phyloP scores from a whole-genome alignment of 1,284 basidiomycete species.

The Malassezia yamatoensis region DNA sequence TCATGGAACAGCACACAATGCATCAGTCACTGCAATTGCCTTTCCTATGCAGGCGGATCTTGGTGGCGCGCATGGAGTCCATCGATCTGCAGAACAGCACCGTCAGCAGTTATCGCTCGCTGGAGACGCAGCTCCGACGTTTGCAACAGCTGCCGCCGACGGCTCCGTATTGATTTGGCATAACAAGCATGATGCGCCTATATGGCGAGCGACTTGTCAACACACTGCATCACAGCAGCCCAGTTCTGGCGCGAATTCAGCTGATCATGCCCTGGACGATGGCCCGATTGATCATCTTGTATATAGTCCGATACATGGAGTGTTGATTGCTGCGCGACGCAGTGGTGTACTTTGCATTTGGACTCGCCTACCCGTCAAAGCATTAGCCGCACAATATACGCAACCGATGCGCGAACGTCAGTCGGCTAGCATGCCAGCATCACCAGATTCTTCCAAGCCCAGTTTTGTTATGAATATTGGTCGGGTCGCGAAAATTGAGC shows the following conservation, averaged over 20 bases:
- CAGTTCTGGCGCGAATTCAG: not conserved
- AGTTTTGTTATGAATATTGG: not conserved
- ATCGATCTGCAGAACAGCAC: conserved; percentile 28
- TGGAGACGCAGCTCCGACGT: conserved; percentile 32
- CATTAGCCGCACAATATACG: conserved; percentile 20
- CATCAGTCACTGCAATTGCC: conserved; percentile 29
- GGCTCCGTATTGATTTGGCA: conserved; percentile 41
- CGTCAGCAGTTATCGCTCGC: conserved; percentile 30
- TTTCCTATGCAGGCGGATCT: conserved; percentile 29
- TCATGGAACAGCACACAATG: conserved; percentile 23
- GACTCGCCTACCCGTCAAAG: conserved; percentile 24
- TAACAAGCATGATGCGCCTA: conserved; percentile 23
- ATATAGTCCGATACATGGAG: conserved; percentile 28
- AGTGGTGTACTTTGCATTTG: conserved; percentile 35
- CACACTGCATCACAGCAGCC: conserved; percentile 3
- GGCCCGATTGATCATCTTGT: conserved; percentile 22
- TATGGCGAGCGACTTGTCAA: conserved; percentile 24
- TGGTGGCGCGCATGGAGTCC: conserved; percentile 33
- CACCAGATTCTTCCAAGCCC: no score
- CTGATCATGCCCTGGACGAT: not conserved
- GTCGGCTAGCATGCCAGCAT: not conserved
- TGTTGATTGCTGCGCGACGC: conserved; percentile 31
- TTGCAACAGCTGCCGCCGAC: conserved; percentile 39
- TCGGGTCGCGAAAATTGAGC: not conserved
- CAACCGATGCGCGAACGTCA: not conserved